These are phyloP conservation scores for Didymella sp. DNA, from an alignment of 2,329 filamentous ascomycete genomes.

Conservation along the genomic window DNA sequence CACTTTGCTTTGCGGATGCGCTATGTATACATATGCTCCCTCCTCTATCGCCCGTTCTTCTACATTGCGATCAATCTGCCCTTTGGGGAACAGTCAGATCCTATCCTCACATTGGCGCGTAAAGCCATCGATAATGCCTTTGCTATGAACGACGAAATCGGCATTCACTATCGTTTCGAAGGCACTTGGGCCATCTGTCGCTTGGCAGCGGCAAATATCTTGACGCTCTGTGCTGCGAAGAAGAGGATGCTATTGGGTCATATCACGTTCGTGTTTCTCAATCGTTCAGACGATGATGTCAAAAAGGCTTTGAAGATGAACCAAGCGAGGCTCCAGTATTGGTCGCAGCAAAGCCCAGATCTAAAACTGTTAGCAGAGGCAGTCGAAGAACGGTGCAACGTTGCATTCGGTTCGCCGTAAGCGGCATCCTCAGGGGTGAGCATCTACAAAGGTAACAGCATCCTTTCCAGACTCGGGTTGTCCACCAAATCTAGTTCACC, in stretches of 20 bases:
- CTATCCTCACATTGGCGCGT: background rate
- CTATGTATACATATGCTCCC: background rate
- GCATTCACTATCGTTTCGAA: background rate
- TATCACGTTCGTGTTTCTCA: background rate
- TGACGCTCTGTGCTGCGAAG: background rate
- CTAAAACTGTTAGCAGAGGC: background rate
- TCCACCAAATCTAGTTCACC: background rate
- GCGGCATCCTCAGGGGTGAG: too few species aligned
- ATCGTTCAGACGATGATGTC: background rate
- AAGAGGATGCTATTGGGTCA: background rate
- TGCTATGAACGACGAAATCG: background rate
- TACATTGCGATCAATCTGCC: background rate
- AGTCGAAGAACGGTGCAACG: background rate
- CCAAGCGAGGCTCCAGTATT: background rate
- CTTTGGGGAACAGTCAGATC: too few species aligned
- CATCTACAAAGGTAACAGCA: too few species aligned
- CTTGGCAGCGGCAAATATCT: background rate
- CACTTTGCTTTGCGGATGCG: background rate
- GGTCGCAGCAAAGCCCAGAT: background rate
- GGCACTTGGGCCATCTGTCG: background rate
- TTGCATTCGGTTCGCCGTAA: background rate
- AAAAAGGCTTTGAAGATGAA: background rate
- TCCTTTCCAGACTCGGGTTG: background rate
- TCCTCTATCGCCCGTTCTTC: background rate
- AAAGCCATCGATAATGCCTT: background rate